Conservation (phyloP, 805 yeast genomes). For the Pichia deserticola region DNA sequence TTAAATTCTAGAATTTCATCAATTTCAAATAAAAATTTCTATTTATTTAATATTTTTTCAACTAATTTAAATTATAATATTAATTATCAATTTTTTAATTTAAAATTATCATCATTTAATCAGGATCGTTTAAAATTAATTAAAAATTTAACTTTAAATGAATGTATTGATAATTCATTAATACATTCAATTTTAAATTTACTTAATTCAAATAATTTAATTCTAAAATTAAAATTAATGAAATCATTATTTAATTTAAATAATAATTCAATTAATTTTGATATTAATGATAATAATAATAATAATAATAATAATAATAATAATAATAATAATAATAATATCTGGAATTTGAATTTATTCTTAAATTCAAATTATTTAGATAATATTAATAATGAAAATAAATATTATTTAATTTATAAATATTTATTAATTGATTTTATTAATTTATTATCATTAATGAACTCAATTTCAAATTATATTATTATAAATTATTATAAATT, state of each 20-base stretch:
- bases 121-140: background rate
- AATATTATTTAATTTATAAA: background rate
- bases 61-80: background rate
- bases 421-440: constrained; percentile 1
- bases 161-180: background rate
- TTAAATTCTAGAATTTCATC: background rate
- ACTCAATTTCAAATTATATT: constrained; percentile 1
- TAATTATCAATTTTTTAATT: too few relatives aligned
- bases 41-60: background rate
- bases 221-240: constrained; percentile 2
- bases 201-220: background rate
- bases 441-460: constrained; percentile 2
- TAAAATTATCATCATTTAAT: background rate
- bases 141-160: background rate
- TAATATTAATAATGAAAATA: background rate
- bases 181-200: constrained; percentile 1
- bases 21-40: background rate
- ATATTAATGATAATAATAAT: too few relatives aligned
- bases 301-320: too few relatives aligned
- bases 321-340: background rate
- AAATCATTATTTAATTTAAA: constrained; percentile 2
- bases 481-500: background rate
- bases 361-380: background rate
- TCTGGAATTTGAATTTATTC: background rate
- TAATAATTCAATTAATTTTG: background rate